Evolutionary conservation across 768 basidiomycete genomes (phyloP), one percentile per base, ranked within the genome.

Genomic region (Lentinus brumalis): DNA sequence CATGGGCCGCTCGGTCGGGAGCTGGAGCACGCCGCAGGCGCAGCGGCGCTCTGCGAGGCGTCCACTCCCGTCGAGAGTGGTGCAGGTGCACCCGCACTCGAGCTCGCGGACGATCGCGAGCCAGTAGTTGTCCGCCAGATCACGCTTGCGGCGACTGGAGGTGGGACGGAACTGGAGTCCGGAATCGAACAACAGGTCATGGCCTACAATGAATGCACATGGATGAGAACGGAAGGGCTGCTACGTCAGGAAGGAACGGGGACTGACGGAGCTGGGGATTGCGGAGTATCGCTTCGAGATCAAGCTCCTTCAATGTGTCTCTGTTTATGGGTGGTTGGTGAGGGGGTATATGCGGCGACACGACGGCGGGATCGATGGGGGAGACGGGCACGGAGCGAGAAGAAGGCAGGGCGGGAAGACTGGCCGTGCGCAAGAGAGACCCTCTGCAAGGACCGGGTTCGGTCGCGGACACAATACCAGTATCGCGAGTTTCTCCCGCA

Each of bases 111-210:
- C 77, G 55, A 98, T 79, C 45, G 94, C 89, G 44, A 78, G 77
- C 95, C 95, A 98, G 71, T 96, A 98, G 60, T 83, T 85, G 64
- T 94, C 92, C 0, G 87, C 81, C 40, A 85, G 78, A 51, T 87
- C 85, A 51, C 84, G 72, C 72, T 94, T 94, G 59, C 87, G 84
- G 42, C 87, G 84, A 63, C 85, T 85, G n/a, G 83, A 81, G 1
- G 87, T 87, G 11, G 91, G 90, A 45, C 89, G 83, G 74, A 93
- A 93, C 72, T 93, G 91, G 14, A 94, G 77, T 15, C 87, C 87
- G 16, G 91, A 82, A 64, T 96, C 94, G 65, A 96, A 95, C 66
- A 96, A 83, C 61, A 96, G 81, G 75, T 96, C 94, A 67, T 96
- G 94, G 38, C 91, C 91, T 93, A 46, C 35, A 57, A 59, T 44